Evolutionary conservation across 495 filamentous ascomycete species (phyloP).

Genomic region (Bathelium albidoporum): DNA sequence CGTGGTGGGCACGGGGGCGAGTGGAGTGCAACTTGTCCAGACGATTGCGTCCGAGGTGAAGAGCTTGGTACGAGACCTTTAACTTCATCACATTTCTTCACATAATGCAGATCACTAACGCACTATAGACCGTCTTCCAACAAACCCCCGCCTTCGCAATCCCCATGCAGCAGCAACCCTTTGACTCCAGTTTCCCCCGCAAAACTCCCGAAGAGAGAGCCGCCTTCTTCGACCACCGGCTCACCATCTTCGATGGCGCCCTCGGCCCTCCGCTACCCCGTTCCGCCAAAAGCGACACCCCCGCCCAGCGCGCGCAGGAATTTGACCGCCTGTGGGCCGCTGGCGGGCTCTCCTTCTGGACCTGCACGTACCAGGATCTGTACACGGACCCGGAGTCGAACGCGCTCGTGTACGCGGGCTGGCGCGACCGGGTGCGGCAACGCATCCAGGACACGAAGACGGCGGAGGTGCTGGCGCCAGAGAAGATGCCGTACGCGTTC

Average conservation of each 20-base stretch:
- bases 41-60: slow-evolving; percentile 16
- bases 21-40: slow-evolving; percentile 20
- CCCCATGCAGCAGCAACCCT: slow-evolving; percentile 9
- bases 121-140: slow-evolving; percentile 15
- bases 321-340: slow-evolving; percentile 14
- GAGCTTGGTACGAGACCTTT: slow-evolving; percentile 2
- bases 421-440: slow-evolving; percentile 13
- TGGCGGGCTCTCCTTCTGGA: slow-evolving; percentile 16
- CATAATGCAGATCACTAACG: neutral
- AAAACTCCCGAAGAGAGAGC: slow-evolving; percentile 9
- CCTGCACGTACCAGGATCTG: slow-evolving; percentile 16
- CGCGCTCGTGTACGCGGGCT: slow-evolving; percentile 13
- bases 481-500: slow-evolving; percentile 8
- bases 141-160: slow-evolving; percentile 19
- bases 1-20: slow-evolving; percentile 19
- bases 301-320: slow-evolving; percentile 13
- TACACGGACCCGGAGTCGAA: slow-evolving; percentile 17
- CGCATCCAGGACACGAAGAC: slow-evolving; percentile 21
- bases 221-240: slow-evolving; percentile 10
- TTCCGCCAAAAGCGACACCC: slow-evolving; percentile 9
- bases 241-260: neutral
- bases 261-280: neutral
- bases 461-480: slow-evolving; percentile 15
- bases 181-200: neutral
- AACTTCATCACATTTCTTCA: neutral